Percentiles rank a stretch among this genome's conserved stretches.
phyloP scores from a whole-genome alignment of 1,284 basidiomycete genomes.

The Rhodotorula sp. region DNA sequence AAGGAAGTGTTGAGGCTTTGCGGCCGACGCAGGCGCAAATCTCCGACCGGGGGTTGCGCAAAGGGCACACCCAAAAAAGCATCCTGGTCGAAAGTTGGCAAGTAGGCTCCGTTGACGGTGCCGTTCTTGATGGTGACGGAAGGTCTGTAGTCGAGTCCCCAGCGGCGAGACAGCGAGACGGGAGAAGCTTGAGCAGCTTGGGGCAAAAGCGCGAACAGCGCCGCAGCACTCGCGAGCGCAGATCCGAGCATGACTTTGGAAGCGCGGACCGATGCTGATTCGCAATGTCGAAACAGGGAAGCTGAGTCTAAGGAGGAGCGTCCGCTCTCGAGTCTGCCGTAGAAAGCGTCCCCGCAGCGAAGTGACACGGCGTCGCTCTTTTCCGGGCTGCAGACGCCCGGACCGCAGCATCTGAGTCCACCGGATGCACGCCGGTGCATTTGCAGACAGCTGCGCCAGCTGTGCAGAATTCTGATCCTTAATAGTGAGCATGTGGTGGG shows the following conservation, averaged over 20 bases:
- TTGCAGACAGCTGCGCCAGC: too few relatives aligned
- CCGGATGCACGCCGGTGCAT: too few relatives aligned
- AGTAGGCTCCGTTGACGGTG: slow-evolving; percentile 14
- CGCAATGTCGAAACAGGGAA: too few relatives aligned
- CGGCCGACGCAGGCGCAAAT: slow-evolving; percentile 57
- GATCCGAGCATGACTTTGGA: not conserved
- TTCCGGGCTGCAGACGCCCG: too few relatives aligned
- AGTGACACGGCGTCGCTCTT: too few relatives aligned
- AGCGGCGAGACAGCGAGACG: not conserved
- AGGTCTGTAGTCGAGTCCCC: not conserved
- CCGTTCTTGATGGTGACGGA: slow-evolving; percentile 21
- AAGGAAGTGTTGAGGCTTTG: slow-evolving; percentile 45
- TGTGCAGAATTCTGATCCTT: too few relatives aligned
- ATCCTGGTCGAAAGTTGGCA: slow-evolving; percentile 17
- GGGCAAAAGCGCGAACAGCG: not conserved
- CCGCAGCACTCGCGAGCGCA: not conserved
- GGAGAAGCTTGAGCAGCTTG: not conserved
- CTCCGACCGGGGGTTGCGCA: slow-evolving; percentile 54
- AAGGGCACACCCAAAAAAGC: slow-evolving; percentile 57
- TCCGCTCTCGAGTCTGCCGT: too few relatives aligned
- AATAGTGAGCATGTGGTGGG: too few relatives aligned
- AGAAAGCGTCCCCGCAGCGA: too few relatives aligned
- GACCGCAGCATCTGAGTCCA: too few relatives aligned
- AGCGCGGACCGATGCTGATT: not conserved
- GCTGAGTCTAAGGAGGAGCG: too few relatives aligned